These are phyloP conservation scores for Raddia guianensis DNA, from an alignment of 176 grass and related monocot species.

Conservation along the genomic window DNA sequence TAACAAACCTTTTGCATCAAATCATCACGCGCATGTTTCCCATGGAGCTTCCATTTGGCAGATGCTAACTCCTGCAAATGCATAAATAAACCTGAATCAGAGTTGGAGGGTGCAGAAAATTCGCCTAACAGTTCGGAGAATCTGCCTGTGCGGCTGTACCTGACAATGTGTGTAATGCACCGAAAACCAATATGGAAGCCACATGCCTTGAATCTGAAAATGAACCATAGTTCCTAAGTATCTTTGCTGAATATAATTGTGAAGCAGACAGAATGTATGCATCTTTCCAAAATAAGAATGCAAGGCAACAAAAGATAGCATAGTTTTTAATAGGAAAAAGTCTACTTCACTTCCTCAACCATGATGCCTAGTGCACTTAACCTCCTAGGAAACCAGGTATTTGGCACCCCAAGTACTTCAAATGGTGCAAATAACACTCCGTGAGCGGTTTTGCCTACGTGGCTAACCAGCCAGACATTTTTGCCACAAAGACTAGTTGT, in stretches of 20 bases:
- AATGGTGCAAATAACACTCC: no score
- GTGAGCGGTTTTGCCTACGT: no score
- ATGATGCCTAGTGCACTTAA: no score
- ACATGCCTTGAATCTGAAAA: constrained; percentile 51
- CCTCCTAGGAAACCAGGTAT: no score
- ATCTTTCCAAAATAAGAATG: not conserved
- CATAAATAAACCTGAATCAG: not conserved
- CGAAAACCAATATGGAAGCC: constrained; percentile 60
- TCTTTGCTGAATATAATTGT: not conserved
- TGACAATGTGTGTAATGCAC: constrained; percentile 27
- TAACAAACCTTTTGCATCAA: constrained; percentile 31
- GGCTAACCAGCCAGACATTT: no score
- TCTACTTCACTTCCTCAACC: no score
- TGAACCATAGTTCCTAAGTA: not conserved
- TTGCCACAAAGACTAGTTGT: no score
- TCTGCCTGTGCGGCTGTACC: constrained; percentile 45
- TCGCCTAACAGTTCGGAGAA: not conserved
- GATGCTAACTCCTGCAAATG: constrained; percentile 37
- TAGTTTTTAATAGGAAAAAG: no score
- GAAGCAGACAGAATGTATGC: not conserved
- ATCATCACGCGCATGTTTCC: constrained; percentile 31
- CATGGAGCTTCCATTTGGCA: constrained; percentile 43
- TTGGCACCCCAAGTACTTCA: no score
- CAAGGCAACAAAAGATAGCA: not conserved
- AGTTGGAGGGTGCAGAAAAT: not conserved